A percentile compares a stretch with the other conserved stretches of the same genome.
These are phyloP conservation scores for Didymellaceae sp. DNA, from an alignment of 2,329 filamentous ascomycete species.

Conservation along the genomic window DNA sequence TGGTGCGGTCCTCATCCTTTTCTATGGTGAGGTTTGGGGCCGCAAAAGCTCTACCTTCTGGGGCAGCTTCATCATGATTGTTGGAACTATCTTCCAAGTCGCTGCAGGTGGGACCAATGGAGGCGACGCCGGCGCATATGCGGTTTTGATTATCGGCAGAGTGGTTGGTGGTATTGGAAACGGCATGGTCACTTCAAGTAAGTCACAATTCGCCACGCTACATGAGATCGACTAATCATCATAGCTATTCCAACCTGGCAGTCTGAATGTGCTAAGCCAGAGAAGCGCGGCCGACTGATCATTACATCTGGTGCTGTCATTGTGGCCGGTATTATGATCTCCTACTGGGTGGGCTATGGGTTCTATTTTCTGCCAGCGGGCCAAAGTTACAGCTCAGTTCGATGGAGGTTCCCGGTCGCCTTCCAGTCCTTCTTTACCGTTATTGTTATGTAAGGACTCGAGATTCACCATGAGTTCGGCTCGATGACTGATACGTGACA, in stretches of 20 bases:
- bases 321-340: slow-evolving; percentile 52
- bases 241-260: slow-evolving; percentile 54
- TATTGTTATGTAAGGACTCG: not conserved
- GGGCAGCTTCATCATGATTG: slow-evolving; percentile 55
- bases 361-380: slow-evolving; percentile 57
- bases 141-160: slow-evolving; percentile 55
- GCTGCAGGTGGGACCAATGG: slow-evolving; percentile 51
- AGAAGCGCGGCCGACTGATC: slow-evolving; percentile 54
- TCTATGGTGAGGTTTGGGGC: slow-evolving; percentile 62
- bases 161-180: slow-evolving; percentile 58
- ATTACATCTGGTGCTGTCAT: slow-evolving; percentile 56
- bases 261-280: slow-evolving; percentile 54
- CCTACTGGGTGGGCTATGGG: slow-evolving; percentile 50
- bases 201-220: too few relatives aligned
- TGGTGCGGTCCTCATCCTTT: slow-evolving; percentile 44
- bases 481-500: too few relatives aligned
- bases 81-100: slow-evolving; percentile 66
- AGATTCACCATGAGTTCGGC: too few relatives aligned
- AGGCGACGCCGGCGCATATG: slow-evolving; percentile 28
- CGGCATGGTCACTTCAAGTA: slow-evolving; percentile 43
- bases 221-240: too few relatives aligned
- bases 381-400: slow-evolving; percentile 49
- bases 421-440: slow-evolving; percentile 53
- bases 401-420: slow-evolving; percentile 59
- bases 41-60: slow-evolving; percentile 45